Evolutionary conservation across 345 rosid genomes (phyloP), one percentile per base, ranked within the genome.

Genomic region (Eucalyptus sideroxylon): DNA sequence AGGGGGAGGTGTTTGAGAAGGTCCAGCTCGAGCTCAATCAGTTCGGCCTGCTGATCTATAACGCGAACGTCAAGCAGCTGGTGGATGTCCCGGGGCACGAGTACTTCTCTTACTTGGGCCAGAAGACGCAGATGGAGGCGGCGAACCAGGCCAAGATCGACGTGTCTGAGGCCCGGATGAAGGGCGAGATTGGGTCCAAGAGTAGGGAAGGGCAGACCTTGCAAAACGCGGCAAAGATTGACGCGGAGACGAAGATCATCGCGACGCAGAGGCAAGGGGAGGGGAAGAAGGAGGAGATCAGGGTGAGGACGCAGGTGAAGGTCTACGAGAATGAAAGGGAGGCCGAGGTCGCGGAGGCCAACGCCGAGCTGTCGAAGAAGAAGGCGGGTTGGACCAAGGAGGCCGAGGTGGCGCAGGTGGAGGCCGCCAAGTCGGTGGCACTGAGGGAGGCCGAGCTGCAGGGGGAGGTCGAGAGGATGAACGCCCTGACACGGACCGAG

Each of bases 121-220:
- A 96, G n/a, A 96, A 96, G 92, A 96, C 98, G 0, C 99, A 96
- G 90, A 95, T 93, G 97, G 98, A 97, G 89, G 98, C 98, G 4
- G 97, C 97, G 7, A 95, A 96, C 88, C 98, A 96, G 50, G 97
- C 98, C 3, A 96, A 56, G 89, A 89, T 97, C 23, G 99, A 96
- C 62, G 99, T 95, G 1, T 88, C 97, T 1, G 98, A 96, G 93
- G 98, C 98, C 9, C 92, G 72, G 92, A 96, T 95, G 98, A 96
- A 96, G 86, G 97, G 99, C 77, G 98, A 96, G 94, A 91, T 96
- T 2, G 98, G 98, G 21, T 67, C 95, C 1, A 97, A 95, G 93
- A 53, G 90, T 21, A 65, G 97, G 37, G 92, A 89, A 1, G 98
- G 98, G 2, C 95, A 92, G 86, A 97, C 98, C 4, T 37, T 92